Evolutionary conservation across 129 eudicot species (phyloP), one percentile per base, ranked within the genome.

Genomic region (Lonicera japonica): DNA sequence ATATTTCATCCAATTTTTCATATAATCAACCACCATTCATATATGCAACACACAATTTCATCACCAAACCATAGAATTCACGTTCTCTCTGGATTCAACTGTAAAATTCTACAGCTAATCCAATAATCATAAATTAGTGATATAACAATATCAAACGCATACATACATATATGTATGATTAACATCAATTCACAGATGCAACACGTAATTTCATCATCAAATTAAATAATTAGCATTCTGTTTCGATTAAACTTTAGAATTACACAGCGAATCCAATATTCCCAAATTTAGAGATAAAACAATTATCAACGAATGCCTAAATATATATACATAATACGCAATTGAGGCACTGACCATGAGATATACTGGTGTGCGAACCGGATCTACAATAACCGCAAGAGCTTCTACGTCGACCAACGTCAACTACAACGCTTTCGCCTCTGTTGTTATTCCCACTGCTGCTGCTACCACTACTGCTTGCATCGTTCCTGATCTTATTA

Each of bases 331-430:
- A 43, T 43, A 14, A 43, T 43, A 14, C 16, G 50, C 14, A 43
- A 14, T 43, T 43, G 50, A 43, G 50, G 50, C 5, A 73, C 75
- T 48, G 47, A 90, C 97, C 97, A 57, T 90, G 85, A 77, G 94
- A 65, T 7, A 84, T 69, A 69, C 97, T 86, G 53, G 97, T 74
- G 70, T 72, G 60, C 40, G 69, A 66, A 36, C 77, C 81, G 66
- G 95, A 82, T 87, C 74, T 87, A 60, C 97, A 90, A 66, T 90
- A 90, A 45, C 95, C 97, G 60, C 97, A 90, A 17, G 89, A 66
- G 87, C 85, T 79, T 63, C 80, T 73, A 34, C 90, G 87, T 50
- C 90, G 89, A 21, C 97, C 97, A 13, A 67, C 86, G 56, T 87
- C 94, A 21, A 50, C 68, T 21, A 90, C 90, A 63, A 81, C 94